phyloP scores from a whole-genome alignment of 2,329 filamentous ascomycete species.

The Colletotrichum australisinense region DNA sequence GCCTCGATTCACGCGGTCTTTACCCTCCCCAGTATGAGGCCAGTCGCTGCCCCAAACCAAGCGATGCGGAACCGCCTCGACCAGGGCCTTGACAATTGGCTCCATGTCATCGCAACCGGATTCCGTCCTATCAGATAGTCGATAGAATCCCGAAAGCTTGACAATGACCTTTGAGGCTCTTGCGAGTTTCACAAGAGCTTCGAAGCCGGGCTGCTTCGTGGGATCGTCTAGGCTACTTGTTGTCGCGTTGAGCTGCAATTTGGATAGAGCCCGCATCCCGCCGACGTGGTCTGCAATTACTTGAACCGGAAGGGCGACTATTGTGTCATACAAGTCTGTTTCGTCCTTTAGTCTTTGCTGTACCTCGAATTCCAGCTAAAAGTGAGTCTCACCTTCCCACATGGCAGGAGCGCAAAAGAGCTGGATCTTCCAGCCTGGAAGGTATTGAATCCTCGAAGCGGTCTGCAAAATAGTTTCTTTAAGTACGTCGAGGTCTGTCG shows the following conservation, averaged over 20 bases:
- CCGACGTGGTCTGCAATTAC: constrained; percentile 26
- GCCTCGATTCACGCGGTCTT: background rate
- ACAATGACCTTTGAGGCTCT: background rate
- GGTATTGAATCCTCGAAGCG: background rate
- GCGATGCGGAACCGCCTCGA: background rate
- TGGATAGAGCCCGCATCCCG: constrained; percentile 10
- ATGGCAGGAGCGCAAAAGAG: background rate
- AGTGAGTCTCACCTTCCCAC: constrained; percentile 1
- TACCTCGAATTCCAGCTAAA: background rate
- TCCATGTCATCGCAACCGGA: constrained; percentile 14
- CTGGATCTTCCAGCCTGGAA: constrained; percentile 4
- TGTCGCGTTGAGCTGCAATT: background rate
- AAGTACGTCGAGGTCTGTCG: background rate
- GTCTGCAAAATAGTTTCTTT: background rate
- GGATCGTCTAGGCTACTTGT: background rate
- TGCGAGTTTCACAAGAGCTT: background rate
- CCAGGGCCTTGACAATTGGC: constrained; percentile 3
- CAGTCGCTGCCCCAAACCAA: constrained; percentile 29
- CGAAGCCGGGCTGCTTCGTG: constrained; percentile 4
- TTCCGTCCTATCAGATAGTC: background rate
- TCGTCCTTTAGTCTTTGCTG: background rate
- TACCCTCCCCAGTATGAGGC: constrained; percentile 27
- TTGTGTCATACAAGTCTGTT: background rate
- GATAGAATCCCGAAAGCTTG: constrained; percentile 10
- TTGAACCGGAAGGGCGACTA: background rate